These are phyloP conservation scores for Pythium utonaiense DNA, from an alignment of 352 stramenopile species.

Conservation along the genomic window DNA sequence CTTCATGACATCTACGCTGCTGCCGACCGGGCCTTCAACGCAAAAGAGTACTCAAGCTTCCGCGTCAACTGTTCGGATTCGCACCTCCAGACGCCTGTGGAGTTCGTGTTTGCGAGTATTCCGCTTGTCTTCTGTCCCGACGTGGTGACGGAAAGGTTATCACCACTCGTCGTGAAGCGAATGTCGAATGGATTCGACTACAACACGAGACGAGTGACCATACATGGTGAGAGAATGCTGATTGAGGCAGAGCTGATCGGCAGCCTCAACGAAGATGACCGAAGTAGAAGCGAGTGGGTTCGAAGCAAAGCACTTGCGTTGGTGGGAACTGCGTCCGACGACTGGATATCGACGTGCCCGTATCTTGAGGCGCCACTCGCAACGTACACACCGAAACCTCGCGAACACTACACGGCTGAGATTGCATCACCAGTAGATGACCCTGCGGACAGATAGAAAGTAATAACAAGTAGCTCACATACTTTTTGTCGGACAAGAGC, in stretches of 20 bases:
- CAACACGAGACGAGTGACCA: not conserved
- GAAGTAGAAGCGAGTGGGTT: not conserved
- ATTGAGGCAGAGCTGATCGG: constrained; percentile 9
- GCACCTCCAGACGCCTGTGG: constrained; percentile 2
- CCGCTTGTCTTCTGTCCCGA: constrained; percentile 22
- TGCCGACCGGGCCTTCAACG: constrained; percentile 8
- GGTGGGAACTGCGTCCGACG: not conserved
- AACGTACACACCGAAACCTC: constrained; percentile 2
- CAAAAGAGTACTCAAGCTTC: constrained; percentile 19
- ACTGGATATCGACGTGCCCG: constrained; percentile 7
- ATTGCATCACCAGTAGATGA: not conserved
- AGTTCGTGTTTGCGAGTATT: constrained; percentile 18
- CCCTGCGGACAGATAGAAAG: not conserved
- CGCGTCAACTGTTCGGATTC: constrained; percentile 20
- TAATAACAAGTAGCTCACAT: not conserved
- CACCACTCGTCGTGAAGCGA: not conserved
- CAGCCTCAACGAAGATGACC: constrained; percentile 6
- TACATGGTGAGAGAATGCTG: constrained; percentile 19
- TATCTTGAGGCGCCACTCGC: constrained; percentile 20
- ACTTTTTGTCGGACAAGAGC: not conserved
- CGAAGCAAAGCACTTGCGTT: constrained; percentile 6
- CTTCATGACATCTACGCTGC: constrained; percentile 11
- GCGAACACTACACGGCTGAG: not conserved
- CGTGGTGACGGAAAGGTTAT: constrained; percentile 4
- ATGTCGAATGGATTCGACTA: not conserved